Percentiles rank a stretch among this genome's conserved stretches.
Evolutionary conservation across 306 rosid genomes (phyloP).

Genomic region (Fagus crenata): DNA sequence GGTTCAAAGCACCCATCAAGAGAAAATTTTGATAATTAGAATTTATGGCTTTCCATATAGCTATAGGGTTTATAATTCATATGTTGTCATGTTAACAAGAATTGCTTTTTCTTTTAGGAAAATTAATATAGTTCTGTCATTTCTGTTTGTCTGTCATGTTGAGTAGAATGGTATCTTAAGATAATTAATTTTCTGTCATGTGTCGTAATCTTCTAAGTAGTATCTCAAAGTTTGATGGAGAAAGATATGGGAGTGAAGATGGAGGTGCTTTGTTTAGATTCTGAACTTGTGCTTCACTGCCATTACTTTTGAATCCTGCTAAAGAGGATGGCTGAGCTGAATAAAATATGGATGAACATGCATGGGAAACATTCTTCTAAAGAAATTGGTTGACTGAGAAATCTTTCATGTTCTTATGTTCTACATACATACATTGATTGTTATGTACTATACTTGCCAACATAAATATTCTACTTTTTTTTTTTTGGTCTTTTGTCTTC

Average conservation of each 20-base stretch:
- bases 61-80: no score
- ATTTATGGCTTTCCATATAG: no score
- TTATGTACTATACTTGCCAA: neutral
- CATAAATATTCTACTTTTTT: neutral
- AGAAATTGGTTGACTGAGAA: neutral
- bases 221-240: neutral
- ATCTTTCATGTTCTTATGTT: constrained; percentile 8
- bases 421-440: neutral
- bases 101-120: neutral
- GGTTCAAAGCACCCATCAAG: no score
- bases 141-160: neutral
- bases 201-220: neutral
- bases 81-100: neutral
- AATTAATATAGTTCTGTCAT: neutral
- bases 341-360: neutral
- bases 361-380: neutral
- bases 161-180: neutral
- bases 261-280: neutral
- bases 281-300: neutral
- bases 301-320: neutral
- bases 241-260: neutral
- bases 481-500: neutral
- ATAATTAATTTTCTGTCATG: neutral
- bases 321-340: neutral
- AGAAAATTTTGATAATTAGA: no score